These are phyloP conservation scores for Corylus americana DNA, from an alignment of 306 rosid genomes.

Conservation along the genomic window DNA sequence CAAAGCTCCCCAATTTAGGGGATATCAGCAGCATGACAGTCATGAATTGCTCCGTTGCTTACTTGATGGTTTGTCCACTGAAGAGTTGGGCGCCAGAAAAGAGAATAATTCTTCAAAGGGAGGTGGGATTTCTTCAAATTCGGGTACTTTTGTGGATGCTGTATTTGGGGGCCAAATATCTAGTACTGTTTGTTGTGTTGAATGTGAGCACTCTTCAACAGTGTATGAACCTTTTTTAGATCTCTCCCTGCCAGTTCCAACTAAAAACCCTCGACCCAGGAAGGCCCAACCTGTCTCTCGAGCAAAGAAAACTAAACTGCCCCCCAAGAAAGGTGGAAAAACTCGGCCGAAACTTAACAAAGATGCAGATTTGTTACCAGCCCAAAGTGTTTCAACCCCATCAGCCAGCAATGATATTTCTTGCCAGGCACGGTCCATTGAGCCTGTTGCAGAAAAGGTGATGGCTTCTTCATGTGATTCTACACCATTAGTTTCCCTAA, in stretches of 20 bases:
- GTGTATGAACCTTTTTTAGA: conserved; percentile 90
- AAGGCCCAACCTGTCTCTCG: conserved; percentile 55
- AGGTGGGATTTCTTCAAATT: conserved; percentile 45
- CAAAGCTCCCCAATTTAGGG: conserved; percentile 89
- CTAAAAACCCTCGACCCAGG: conserved; percentile 65
- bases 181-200: conserved; percentile 76
- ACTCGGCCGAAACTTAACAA: conserved; percentile 50
- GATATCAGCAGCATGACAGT: conserved; percentile 95
- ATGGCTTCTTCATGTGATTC: conserved; percentile 40
- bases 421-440: conserved; percentile 36
- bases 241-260: conserved; percentile 91
- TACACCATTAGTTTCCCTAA: conserved; percentile 33
- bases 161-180: conserved; percentile 89
- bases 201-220: conserved; percentile 84
- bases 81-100: conserved; percentile 67
- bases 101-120: conserved; percentile 46
- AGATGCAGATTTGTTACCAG: conserved; percentile 39
- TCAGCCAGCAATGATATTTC: conserved; percentile 46
- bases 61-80: conserved; percentile 78
- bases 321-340: conserved; percentile 68
- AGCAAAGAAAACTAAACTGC: conserved; percentile 66
- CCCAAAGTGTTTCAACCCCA: conserved; percentile 42
- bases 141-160: conserved; percentile 63
- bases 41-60: conserved; percentile 88
- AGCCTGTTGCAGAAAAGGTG: conserved; percentile 31